Conservation (phyloP, 495 filamentous ascomycete genomes). For the Penicillium turbatum region DNA sequence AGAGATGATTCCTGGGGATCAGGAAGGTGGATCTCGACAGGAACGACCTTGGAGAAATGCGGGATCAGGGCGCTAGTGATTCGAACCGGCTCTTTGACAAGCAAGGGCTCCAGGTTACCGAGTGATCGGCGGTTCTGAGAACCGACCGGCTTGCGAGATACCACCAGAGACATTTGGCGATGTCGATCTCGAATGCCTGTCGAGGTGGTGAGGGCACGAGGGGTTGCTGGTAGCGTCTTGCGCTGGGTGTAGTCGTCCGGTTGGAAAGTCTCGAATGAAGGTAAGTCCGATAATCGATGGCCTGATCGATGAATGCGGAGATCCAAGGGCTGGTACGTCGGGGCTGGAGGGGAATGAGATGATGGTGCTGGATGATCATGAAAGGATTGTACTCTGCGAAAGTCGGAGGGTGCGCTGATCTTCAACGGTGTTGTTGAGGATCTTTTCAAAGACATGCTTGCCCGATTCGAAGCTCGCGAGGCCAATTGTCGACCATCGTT, state of each 20-base stretch:
- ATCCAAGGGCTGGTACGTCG: slow-evolving; percentile 63
- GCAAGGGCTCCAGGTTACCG: slow-evolving; percentile 21
- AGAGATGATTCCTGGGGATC: slow-evolving; percentile 8
- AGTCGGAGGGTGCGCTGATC: slow-evolving; percentile 53
- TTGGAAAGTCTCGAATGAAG: slow-evolving; percentile 39
- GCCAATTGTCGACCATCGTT: slow-evolving; percentile 38
- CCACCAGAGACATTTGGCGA: slow-evolving; percentile 27
- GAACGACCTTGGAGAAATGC: slow-evolving; percentile 36
- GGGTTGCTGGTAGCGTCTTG: slow-evolving; percentile 25
- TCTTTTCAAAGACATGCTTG: slow-evolving; percentile 49
- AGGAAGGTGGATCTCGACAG: slow-evolving; percentile 13
- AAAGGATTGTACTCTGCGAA: slow-evolving; percentile 44
- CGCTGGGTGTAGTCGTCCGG: slow-evolving; percentile 19
- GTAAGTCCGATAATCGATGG: slow-evolving; percentile 59
- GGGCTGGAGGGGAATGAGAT: slow-evolving; percentile 16
- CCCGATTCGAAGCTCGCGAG: slow-evolving; percentile 48
- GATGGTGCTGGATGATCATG: slow-evolving; percentile 5
- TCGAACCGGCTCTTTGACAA: slow-evolving; percentile 21
- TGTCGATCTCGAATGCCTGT: slow-evolving; percentile 21
- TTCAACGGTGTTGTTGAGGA: slow-evolving; percentile 36
- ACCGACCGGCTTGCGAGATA: slow-evolving; percentile 42
- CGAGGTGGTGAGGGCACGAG: slow-evolving; percentile 24
- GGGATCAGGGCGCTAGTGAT: slow-evolving; percentile 33
- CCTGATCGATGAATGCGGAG: slow-evolving; percentile 67
- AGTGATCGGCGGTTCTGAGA: slow-evolving; percentile 35